A percentile compares a stretch with the other conserved stretches of the same genome.
phyloP scores from a whole-genome alignment of 495 filamentous ascomycete species.

The Penicillium argentinense region DNA sequence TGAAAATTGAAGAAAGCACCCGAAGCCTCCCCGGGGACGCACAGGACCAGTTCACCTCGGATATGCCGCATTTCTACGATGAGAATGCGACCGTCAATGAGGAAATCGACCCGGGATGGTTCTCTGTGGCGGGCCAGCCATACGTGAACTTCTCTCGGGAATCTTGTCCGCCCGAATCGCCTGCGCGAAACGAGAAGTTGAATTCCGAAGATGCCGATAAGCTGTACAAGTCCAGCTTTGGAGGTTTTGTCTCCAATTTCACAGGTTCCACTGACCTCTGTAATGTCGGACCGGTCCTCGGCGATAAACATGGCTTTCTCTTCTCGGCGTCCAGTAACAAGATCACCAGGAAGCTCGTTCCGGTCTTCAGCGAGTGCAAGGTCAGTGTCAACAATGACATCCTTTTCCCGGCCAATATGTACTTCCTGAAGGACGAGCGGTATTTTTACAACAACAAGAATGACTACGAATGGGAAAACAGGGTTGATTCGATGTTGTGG shows the following conservation, averaged over 20 bases:
- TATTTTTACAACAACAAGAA: constrained; percentile 51
- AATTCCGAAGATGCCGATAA: constrained; percentile 33
- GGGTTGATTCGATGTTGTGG: constrained; percentile 47
- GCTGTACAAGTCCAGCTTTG: constrained; percentile 33
- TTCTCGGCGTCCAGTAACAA: constrained; percentile 59
- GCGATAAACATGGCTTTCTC: constrained; percentile 67
- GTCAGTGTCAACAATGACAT: constrained; percentile 77
- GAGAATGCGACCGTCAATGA: constrained; percentile 14
- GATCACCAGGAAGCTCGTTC: constrained; percentile 52
- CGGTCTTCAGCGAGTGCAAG: constrained; percentile 76
- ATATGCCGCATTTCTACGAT: constrained; percentile 29
- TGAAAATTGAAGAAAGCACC: constrained; percentile 53
- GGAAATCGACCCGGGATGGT: constrained; percentile 23
- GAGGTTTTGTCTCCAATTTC: constrained; percentile 66
- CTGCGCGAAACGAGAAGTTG: constrained; percentile 48
- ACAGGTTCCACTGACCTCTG: constrained; percentile 66
- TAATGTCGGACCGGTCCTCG: constrained; percentile 51
- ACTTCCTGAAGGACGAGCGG: constrained; percentile 68
- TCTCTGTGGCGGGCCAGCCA: constrained; percentile 32
- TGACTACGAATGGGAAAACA: constrained; percentile 44
- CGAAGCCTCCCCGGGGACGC: constrained; percentile 39
- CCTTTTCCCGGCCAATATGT: constrained; percentile 75
- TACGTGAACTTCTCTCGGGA: constrained; percentile 64
- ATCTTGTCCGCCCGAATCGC: constrained; percentile 60
- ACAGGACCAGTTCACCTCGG: constrained; percentile 35